Evolutionary conservation across 2,329 filamentous ascomycete species (phyloP), one percentile per base, ranked within the genome.

Genomic region (Colletotrichum simmondsii): DNA sequence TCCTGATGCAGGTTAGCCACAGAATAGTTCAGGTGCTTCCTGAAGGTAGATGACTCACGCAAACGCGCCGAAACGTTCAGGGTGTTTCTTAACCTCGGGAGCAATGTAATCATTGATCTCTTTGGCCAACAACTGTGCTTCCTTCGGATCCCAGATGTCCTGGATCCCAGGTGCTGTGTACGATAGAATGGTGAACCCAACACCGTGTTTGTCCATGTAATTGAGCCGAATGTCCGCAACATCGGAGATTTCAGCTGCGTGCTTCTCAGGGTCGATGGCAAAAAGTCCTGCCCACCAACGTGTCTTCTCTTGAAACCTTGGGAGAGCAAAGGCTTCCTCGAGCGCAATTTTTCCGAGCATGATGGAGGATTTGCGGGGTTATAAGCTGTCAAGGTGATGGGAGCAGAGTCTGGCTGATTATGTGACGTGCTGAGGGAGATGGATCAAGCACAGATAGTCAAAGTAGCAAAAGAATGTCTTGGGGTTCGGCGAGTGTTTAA

Each of bases 291-390:
- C 61, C 83, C 73, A 91, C 58, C 58, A 61, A 5, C 58, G 58
- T 22, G 58, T 61, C 32, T 61, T 61, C 37, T 61, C 32, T 61
- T 61, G 58, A 30, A 61, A 61, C 7, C 58, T n/a, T 85, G 35
- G 89, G 85, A 57, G 90, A 89, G 37, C 42, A 74, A 91, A 92
- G 8, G 89, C 89, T 81, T 92, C 90, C 79, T 92, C 90, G 22
- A 92, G 83, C 19, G 87, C 87, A 69, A 92, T 85, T 74, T 92
- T 92, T 71, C 90, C 90, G 10, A 86, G 80, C 89, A 91, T 91
- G 10, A 49, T 49, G 42, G 42, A 11, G 19, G 19, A n/a, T 49
- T 49, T 49, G 42, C 16, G 42, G 42, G 16, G 8, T 49, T n/a
- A 49, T 8, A 49, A 22, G 19, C 11, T 35, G 11, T 35, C 22